Percentiles rank a stretch among this genome's conserved stretches.
phyloP scores from a whole-genome alignment of 805 yeast species.

The Saccharomycopsis synnaedendra region DNA sequence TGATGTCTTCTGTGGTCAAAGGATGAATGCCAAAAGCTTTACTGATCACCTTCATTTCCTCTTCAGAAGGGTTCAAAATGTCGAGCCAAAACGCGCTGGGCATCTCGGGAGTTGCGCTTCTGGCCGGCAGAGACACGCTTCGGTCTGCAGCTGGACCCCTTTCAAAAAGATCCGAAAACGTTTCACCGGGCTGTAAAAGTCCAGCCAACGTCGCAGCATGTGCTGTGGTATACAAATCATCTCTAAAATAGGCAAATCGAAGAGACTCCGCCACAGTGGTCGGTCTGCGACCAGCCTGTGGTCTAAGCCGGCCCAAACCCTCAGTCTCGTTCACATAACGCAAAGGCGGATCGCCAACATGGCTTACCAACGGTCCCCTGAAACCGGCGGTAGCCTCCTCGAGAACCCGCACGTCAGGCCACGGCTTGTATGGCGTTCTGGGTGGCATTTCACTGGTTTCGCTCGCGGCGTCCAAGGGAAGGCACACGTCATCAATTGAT shows the following conservation, averaged over 20 bases:
- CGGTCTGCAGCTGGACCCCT: not conserved
- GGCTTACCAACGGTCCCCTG: conserved; percentile 11
- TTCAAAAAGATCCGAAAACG: conserved; percentile 50
- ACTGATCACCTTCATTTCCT: conserved; percentile 84
- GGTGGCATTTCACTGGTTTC: conserved; percentile 19
- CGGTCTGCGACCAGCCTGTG: conserved; percentile 71
- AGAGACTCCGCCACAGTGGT: conserved; percentile 39
- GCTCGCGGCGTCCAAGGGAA: conserved; percentile 54
- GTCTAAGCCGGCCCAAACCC: conserved; percentile 58
- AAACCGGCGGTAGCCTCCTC: conserved; percentile 34
- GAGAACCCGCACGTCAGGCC: conserved; percentile 80
- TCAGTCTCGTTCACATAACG: conserved; percentile 42
- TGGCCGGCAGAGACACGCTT: conserved; percentile 6
- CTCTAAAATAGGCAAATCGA: conserved; percentile 87
- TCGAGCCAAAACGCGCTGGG: conserved; percentile 58
- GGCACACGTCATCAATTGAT: conserved; percentile 84
- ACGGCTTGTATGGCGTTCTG: conserved; percentile 25
- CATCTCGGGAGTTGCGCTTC: not conserved
- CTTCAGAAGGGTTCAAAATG: conserved; percentile 87
- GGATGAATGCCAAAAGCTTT: conserved; percentile 97
- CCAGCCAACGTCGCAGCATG: conserved; percentile 87
- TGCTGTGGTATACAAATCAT: conserved; percentile 78
- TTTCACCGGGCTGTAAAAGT: conserved; percentile 48
- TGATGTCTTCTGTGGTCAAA: conserved; percentile 91
- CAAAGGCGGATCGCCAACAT: conserved; percentile 8